These are phyloP conservation scores for Rhizopogon rudus DNA, from an alignment of 768 basidiomycete species.

Conservation along the genomic window DNA sequence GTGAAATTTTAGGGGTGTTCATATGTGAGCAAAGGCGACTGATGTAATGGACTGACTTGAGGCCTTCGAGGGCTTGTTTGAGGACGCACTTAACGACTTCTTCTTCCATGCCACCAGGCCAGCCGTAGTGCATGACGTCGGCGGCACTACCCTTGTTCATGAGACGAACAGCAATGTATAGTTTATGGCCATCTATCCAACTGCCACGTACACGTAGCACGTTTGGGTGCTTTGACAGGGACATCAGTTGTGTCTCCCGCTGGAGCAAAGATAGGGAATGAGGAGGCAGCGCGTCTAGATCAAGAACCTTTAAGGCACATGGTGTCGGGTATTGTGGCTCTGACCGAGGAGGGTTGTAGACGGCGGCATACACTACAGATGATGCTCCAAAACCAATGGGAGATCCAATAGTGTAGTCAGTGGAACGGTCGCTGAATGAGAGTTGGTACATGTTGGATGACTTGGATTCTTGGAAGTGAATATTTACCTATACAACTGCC, in stretches of 20 bases:
- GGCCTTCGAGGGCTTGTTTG: constrained; percentile 81
- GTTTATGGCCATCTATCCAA: constrained; percentile 81
- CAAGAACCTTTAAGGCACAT: constrained; percentile 86
- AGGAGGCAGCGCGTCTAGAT: constrained; percentile 74
- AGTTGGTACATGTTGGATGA: not conserved
- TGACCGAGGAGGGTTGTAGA: constrained; percentile 44
- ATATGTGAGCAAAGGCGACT: constrained; percentile 2
- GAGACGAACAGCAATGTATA: constrained; percentile 82
- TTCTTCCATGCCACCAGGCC: constrained; percentile 89
- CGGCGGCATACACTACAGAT: constrained; percentile 82
- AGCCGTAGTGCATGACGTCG: constrained; percentile 80
- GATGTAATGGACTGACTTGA: constrained; percentile 57
- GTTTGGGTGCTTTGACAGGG: constrained; percentile 88
- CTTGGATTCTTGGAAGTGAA: not conserved
- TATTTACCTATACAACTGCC: constrained; percentile 71
- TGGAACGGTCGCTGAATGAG: constrained; percentile 51
- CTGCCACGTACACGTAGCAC: constrained; percentile 87
- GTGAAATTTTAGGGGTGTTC: not conserved
- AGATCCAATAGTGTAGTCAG: constrained; percentile 71
- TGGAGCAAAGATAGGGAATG: constrained; percentile 68
- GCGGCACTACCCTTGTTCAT: constrained; percentile 88
- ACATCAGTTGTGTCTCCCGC: constrained; percentile 89
- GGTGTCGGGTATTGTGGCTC: constrained; percentile 38
- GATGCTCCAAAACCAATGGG: constrained; percentile 91
- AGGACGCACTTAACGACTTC: constrained; percentile 83